Evolutionary conservation across 306 rosid genomes (phyloP).

Genomic region (Vigna mungo): DNA sequence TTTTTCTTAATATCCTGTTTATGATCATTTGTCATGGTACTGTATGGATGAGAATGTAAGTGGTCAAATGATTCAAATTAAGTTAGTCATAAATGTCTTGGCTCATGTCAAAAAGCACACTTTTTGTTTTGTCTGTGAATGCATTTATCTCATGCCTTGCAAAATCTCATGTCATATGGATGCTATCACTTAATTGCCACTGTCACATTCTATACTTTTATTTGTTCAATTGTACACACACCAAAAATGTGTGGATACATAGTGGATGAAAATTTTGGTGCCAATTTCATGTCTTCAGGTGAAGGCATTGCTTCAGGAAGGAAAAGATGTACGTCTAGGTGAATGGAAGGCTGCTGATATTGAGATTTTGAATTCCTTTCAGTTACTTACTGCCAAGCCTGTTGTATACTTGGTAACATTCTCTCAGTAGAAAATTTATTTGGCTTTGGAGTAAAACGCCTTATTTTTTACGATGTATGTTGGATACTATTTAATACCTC

Average conservation of each 20-base stretch:
- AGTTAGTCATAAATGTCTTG: not conserved
- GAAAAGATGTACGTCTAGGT: constrained; percentile 93
- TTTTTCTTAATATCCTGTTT: constrained; percentile 8
- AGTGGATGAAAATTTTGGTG: constrained; percentile 33
- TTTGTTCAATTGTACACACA: constrained; percentile 6
- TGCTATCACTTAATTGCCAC: constrained; percentile 12
- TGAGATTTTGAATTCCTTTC: constrained; percentile 89
- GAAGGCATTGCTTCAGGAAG: constrained; percentile 77
- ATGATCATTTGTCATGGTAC: not conserved
- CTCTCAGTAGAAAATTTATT: constrained; percentile 8
- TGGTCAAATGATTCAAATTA: not conserved
- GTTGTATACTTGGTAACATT: constrained; percentile 88
- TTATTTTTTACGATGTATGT: not conserved
- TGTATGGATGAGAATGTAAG: constrained; percentile 7
- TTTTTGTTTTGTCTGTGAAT: not conserved
- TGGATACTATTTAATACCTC: not conserved
- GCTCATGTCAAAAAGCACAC: constrained; percentile 7
- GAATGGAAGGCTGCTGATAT: constrained; percentile 97
- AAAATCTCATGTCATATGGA: not conserved
- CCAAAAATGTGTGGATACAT: constrained; percentile 17
- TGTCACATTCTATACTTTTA: constrained; percentile 9
- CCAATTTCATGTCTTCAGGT: constrained; percentile 61
- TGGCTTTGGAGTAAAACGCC: not conserved
- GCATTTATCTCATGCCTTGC: constrained; percentile 25
- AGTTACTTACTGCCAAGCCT: constrained; percentile 95